Conservation (phyloP, 2,329 filamentous ascomycete genomes). For the Hymenoscyphus fraxineus region DNA sequence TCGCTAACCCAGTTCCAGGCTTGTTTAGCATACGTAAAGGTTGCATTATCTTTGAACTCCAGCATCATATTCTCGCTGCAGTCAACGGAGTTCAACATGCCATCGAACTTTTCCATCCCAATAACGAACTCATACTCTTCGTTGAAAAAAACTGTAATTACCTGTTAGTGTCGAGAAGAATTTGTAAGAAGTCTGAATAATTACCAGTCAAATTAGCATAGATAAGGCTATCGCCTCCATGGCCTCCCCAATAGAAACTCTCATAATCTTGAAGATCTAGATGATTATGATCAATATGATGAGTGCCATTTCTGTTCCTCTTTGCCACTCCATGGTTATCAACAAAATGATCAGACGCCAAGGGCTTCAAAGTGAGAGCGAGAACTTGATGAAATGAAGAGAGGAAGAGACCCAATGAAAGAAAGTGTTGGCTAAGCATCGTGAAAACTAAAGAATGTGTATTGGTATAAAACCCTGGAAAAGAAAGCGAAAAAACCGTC, state of each 20-base stretch:
- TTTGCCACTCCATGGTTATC: conserved; percentile 1
- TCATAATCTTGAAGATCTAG: conserved; percentile 6
- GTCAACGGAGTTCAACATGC: conserved; percentile 8
- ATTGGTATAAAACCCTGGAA: background rate
- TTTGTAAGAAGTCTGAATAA: background rate
- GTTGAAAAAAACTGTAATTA: background rate
- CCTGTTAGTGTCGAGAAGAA: background rate
- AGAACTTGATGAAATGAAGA: background rate
- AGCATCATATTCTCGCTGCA: conserved; percentile 6
- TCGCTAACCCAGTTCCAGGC: conserved; percentile 7
- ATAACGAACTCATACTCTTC: conserved; percentile 4
- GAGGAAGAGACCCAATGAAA: conserved; percentile 4
- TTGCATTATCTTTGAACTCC: conserved; percentile 2
- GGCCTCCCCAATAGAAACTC: conserved; percentile 6
- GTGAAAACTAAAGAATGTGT: background rate
- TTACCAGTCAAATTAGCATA: background rate
- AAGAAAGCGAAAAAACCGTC: background rate
- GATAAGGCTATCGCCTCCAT: conserved; percentile 1
- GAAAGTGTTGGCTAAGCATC: conserved; percentile 3
- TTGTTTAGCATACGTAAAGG: conserved; percentile 4
- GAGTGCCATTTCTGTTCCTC: background rate
- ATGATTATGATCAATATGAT: background rate
- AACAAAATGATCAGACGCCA: conserved; percentile 6
- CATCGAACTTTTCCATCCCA: conserved; percentile 4
- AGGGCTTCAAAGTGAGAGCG: background rate